Conservation (phyloP, 768 basidiomycete genomes). For the Clavaria fumosa region DNA sequence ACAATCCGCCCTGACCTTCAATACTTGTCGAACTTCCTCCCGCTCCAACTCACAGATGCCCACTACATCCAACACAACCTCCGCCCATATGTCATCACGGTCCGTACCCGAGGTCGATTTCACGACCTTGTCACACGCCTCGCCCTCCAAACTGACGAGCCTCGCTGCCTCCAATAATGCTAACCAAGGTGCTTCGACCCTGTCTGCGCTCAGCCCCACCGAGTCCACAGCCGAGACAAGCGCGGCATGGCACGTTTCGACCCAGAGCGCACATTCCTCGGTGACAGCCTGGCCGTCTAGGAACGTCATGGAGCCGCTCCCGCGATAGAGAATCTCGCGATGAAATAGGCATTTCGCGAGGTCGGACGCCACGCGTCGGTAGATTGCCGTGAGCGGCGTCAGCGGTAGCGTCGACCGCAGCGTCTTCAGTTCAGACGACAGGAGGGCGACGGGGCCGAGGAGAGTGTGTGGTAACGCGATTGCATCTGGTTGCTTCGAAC, state of each 20-base stretch:
- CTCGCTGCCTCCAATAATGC: slow-evolving; percentile 54
- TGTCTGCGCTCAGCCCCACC: slow-evolving; percentile 27
- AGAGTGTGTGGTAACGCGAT: slow-evolving; percentile 54
- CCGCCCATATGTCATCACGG: slow-evolving; percentile 40
- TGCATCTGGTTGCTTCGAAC: slow-evolving; percentile 17
- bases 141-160: slow-evolving; percentile 46
- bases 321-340: slow-evolving; percentile 67
- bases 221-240: too few species aligned
- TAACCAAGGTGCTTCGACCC: slow-evolving; percentile 66
- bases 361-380: slow-evolving; percentile 56
- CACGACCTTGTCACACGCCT: slow-evolving; percentile 31
- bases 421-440: slow-evolving; percentile 66
- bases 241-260: slow-evolving; percentile 56
- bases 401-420: slow-evolving; percentile 51
- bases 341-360: slow-evolving; percentile 70
- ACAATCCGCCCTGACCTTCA: slow-evolving; percentile 30
- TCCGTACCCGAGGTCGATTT: slow-evolving; percentile 32
- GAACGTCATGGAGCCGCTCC: slow-evolving; percentile 48
- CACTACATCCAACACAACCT: slow-evolving; percentile 31
- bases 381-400: slow-evolving; percentile 41
- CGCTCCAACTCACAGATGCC: slow-evolving; percentile 47
- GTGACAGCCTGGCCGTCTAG: slow-evolving; percentile 45
- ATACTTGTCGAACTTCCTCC: slow-evolving; percentile 43
- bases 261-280: slow-evolving; percentile 71
- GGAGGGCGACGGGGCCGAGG: slow-evolving; percentile 56